Percentiles rank a stretch among this genome's conserved stretches.
These are phyloP conservation scores for Fusarium xyrophilum DNA, from an alignment of 2,329 filamentous ascomycete genomes.

Conservation along the genomic window DNA sequence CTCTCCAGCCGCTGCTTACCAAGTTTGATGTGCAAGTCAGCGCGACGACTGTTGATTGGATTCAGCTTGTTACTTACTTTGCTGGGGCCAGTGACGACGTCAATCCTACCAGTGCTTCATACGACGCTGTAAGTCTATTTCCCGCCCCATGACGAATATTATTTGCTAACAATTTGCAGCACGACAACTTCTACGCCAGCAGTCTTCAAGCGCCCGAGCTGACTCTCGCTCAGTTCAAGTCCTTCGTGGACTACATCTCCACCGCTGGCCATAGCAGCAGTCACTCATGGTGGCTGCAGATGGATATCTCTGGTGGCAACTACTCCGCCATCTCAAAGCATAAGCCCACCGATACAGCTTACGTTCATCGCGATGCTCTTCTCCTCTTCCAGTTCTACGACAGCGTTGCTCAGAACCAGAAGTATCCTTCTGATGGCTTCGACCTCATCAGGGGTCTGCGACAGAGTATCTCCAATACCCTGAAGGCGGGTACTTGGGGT, in stretches of 20 bases:
- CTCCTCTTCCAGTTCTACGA: conserved; percentile 61
- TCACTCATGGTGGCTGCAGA: conserved; percentile 40
- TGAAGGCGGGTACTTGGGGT: conserved; percentile 44
- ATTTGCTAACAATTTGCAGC: conserved; percentile 19
- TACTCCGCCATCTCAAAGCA: conserved; percentile 49
- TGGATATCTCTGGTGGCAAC: conserved; percentile 46
- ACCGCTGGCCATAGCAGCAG: conserved; percentile 28
- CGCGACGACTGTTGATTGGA: conserved; percentile 37
- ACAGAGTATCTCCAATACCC: conserved; percentile 42
- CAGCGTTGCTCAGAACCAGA: conserved; percentile 35
- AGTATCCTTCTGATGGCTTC: conserved; percentile 48
- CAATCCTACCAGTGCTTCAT: conserved; percentile 37
- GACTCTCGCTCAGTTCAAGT: conserved; percentile 30
- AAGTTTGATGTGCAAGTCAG: conserved; percentile 25
- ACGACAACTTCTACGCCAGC: conserved; percentile 45
- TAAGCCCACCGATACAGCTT: conserved; percentile 44
- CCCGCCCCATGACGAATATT: too few species aligned
- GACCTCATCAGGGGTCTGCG: conserved; percentile 46
- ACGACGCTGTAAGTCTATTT: conserved; percentile 32
- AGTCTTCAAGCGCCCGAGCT: conserved; percentile 40
- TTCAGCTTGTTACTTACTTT: conserved; percentile 37
- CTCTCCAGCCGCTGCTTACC: conserved; percentile 28
- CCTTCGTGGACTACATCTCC: conserved; percentile 38
- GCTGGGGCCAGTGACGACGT: conserved; percentile 22
- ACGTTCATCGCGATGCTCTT: conserved; percentile 53